Percentiles rank a stretch among this genome's conserved stretches.
Conservation (phyloP, 2,329 filamentous ascomycete genomes). For the Aaosphaeria pasadenensis region DNA sequence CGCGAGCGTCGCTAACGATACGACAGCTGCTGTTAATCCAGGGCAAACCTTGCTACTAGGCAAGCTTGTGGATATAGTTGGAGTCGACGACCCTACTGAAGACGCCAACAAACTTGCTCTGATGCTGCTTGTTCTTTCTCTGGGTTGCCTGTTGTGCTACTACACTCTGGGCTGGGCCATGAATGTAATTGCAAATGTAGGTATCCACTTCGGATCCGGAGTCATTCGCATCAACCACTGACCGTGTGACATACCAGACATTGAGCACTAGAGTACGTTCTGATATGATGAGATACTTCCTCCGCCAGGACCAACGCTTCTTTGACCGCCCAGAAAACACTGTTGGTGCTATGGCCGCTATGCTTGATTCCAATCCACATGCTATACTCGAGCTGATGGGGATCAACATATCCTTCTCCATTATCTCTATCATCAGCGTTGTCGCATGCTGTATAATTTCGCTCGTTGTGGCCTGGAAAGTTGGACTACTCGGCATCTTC, state of each 20-base stretch:
- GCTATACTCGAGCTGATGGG: conserved; percentile 86
- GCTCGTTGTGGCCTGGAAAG: not conserved
- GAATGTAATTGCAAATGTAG: not conserved
- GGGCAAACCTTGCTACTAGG: not conserved
- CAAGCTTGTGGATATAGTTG: not conserved
- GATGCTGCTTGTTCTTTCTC: not conserved
- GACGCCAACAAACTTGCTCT: not conserved
- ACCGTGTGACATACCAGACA: no score
- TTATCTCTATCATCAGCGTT: not conserved
- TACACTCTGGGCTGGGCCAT: not conserved
- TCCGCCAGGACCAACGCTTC: conserved; percentile 88
- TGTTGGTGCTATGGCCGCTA: conserved; percentile 75
- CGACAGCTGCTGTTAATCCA: not conserved
- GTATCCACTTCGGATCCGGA: no score
- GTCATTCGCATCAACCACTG: no score
- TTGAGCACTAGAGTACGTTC: conserved; percentile 10
- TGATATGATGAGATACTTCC: conserved; percentile 76
- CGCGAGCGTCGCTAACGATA: no score
- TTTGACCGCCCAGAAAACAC: conserved; percentile 90
- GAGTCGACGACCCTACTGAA: not conserved
- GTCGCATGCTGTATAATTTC: not conserved
- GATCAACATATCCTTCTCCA: conserved; percentile 64
- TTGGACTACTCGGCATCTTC: conserved; percentile 71
- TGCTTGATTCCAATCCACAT: conserved; percentile 68
- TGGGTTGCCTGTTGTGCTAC: not conserved